Evolutionary conservation across 139 green algal species (phyloP), one percentile per base, ranked within the genome.

Genomic region (Volvox reticuliferus): DNA sequence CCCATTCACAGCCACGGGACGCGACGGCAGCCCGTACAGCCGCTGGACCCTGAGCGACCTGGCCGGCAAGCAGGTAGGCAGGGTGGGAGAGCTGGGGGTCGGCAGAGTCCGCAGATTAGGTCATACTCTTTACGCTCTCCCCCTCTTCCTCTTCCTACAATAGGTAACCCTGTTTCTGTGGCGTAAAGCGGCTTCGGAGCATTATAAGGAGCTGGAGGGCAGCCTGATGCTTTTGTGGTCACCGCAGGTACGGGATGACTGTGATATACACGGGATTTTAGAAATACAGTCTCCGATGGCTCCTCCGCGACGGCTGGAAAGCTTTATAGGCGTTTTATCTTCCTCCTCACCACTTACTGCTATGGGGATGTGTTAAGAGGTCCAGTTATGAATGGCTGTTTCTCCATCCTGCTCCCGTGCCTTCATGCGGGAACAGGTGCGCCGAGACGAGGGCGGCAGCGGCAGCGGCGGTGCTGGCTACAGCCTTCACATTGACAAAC

Each of bases 121-220:
- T 12, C 32, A 33, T 89, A 44, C 65, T 5, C 44, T 30, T 32
- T 17, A 0, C 44, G 5, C 44, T 71, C 18, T 30, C 36, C n/a
- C 61, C 12, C 13, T 76, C n/a, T 28, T 9, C 28, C 44, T 19
- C 20, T 13, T 21, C 24, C 28, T 65, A 9, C 35, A 44, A 20
- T 69, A 90, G 86, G 32, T 92, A 67, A 92, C 88, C 22, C 79
- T 88, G 0, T 92, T 84, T 36, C 69, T 88, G 67, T 91, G 79
- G 88, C 88, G 79, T 35, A 77, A 80, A 19, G 92, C 92, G 16
- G 79, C 89, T 6, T 33, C 44, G 69, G 88, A 91, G 33, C 88
- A 88, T 33, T 94, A 92, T 83, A 94, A 92, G 79, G 92, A 94
- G 71, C 17, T 3, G 14, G 88, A 91, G 88, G 92, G 92, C 68